These are phyloP conservation scores for Rubroshorea leprosula DNA, from an alignment of 345 rosid genomes.

Conservation along the genomic window DNA sequence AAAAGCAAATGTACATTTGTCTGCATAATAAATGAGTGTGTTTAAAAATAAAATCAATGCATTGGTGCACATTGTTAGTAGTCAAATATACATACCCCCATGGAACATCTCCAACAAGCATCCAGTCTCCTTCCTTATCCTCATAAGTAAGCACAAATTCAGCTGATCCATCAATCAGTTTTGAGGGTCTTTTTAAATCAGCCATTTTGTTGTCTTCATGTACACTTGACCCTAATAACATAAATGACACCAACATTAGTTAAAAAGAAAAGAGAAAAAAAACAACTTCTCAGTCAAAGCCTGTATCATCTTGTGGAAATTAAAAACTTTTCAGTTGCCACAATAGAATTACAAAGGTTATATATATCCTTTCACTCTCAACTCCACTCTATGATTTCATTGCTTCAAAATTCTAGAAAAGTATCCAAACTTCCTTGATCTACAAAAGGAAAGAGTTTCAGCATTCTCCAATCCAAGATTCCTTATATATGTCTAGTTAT, in stretches of 20 bases:
- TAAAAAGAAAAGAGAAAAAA: not conserved
- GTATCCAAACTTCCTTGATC: not conserved
- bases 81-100: constrained; percentile 60
- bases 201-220: constrained; percentile 25
- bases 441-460: too few relatives aligned
- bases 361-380: constrained; percentile 1
- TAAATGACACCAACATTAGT: constrained; percentile 10
- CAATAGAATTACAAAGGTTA: too few relatives aligned
- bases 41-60: not conserved
- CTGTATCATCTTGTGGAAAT: too few relatives aligned
- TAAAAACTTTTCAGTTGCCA: too few relatives aligned
- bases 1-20: not conserved
- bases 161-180: constrained; percentile 65
- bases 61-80: not conserved
- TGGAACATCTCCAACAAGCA: constrained; percentile 98
- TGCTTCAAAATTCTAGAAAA: not conserved
- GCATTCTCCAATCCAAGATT: too few relatives aligned
- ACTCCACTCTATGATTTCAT: not conserved
- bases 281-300: too few relatives aligned
- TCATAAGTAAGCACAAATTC: constrained; percentile 77
- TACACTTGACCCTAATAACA: constrained; percentile 29
- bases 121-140: constrained; percentile 97
- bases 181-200: constrained; percentile 29
- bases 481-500: too few relatives aligned
- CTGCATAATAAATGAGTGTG: not conserved